Conservation (phyloP, 306 rosid species). For the Ceratonia siliqua region DNA sequence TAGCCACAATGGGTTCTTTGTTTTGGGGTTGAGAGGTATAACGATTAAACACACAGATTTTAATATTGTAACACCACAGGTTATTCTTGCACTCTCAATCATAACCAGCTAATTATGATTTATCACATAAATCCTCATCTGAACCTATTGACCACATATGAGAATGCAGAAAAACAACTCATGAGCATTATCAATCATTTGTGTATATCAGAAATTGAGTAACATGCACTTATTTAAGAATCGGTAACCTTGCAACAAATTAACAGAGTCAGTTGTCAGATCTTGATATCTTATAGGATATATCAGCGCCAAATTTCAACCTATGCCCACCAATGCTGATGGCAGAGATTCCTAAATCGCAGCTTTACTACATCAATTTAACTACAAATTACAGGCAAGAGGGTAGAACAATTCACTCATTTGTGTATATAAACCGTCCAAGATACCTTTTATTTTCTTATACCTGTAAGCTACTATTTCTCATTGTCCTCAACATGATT, state of each 20-base stretch:
- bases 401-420: background rate
- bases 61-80: background rate
- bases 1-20: background rate
- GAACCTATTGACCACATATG: background rate
- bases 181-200: background rate
- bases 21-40: background rate
- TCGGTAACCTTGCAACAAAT: background rate
- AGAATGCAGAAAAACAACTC: background rate
- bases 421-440: background rate
- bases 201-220: background rate
- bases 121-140: background rate
- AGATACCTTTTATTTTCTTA: background rate
- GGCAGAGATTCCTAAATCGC: background rate
- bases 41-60: background rate
- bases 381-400: background rate
- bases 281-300: background rate
- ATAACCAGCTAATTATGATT: background rate
- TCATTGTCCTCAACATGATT: background rate
- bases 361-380: background rate
- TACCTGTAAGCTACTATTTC: background rate
- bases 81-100: background rate
- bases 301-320: background rate
- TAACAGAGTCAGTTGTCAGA: background rate
- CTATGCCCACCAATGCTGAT: background rate
- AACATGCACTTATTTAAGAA: background rate